phyloP scores from a whole-genome alignment of 2,329 filamentous ascomycete species.

The Emergomyces orientalis region DNA sequence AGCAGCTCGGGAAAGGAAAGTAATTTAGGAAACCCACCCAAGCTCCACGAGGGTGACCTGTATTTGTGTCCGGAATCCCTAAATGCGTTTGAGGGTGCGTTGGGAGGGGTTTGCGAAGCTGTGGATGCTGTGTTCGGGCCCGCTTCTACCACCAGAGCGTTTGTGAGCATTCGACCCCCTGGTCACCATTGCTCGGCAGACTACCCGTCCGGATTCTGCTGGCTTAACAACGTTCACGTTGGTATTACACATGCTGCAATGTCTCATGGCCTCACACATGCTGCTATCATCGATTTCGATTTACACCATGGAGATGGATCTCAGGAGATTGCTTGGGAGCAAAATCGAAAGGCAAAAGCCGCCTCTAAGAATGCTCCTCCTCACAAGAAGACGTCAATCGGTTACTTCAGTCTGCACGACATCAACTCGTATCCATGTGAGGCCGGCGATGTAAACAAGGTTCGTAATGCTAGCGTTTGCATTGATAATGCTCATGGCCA shows the following conservation, averaged over 20 bases:
- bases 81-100: conserved; percentile 76
- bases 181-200: conserved; percentile 90
- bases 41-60: conserved; percentile 78
- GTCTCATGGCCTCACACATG: conserved; percentile 78
- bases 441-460: conserved; percentile 82
- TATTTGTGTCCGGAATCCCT: conserved; percentile 83
- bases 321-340: conserved; percentile 83
- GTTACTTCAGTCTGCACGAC: conserved; percentile 94
- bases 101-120: conserved; percentile 89
- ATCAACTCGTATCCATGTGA: conserved; percentile 99
- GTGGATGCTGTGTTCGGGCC: conserved; percentile 72
- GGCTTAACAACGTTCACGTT: conserved; percentile 97
- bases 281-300: conserved; percentile 87
- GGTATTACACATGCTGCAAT: conserved; percentile 86
- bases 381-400: conserved; percentile 78
- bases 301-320: conserved; percentile 93
- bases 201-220: conserved; percentile 91
- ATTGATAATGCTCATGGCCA: conserved; percentile 92
- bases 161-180: conserved; percentile 85
- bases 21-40: conserved; percentile 35
- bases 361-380: conserved; percentile 60
- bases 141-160: conserved; percentile 61
- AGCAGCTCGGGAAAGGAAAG: conserved; percentile 29
- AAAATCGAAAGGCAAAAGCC: conserved; percentile 61
- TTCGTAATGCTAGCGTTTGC: conserved; percentile 87